phyloP scores from a whole-genome alignment of 306 rosid species.

The barrel medic (Medicago truncatula) region DNA sequence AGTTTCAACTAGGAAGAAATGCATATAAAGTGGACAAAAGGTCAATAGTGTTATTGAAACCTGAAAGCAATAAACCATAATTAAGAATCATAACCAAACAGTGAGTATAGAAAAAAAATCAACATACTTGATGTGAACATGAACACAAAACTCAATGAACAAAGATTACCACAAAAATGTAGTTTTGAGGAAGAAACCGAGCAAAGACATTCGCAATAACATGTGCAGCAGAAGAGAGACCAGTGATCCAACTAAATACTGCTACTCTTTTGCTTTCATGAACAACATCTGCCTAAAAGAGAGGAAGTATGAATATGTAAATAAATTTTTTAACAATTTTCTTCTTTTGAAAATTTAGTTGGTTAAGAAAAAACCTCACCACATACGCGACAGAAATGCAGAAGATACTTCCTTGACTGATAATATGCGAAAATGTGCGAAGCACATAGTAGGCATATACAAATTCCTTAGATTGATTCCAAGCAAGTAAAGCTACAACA shows the following conservation, averaged over 20 bases:
- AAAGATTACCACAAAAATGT: constrained; percentile 57
- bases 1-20: constrained; percentile 73
- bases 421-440: constrained; percentile 62
- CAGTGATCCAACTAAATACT: constrained; percentile 69
- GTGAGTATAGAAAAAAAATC: neutral
- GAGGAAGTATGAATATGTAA: constrained; percentile 3
- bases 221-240: constrained; percentile 68
- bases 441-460: constrained; percentile 68
- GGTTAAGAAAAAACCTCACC: constrained; percentile 48
- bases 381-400: constrained; percentile 69
- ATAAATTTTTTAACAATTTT: constrained; percentile 13
- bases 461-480: constrained; percentile 56
- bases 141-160: neutral
- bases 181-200: constrained; percentile 58
- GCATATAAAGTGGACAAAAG: constrained; percentile 67
- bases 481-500: constrained; percentile 60
- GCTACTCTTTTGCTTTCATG: constrained; percentile 59
- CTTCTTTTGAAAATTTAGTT: constrained; percentile 20
- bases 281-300: constrained; percentile 71
- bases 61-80: constrained; percentile 52
- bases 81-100: constrained; percentile 13
- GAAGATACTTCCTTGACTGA: constrained; percentile 77
- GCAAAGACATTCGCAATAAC: constrained; percentile 65
- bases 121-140: neutral
- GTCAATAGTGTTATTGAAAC: constrained; percentile 68